Evolutionary conservation across 805 yeast genomes (phyloP), one percentile per base, ranked within the genome.

Genomic region (Ascoidea asiatica): DNA sequence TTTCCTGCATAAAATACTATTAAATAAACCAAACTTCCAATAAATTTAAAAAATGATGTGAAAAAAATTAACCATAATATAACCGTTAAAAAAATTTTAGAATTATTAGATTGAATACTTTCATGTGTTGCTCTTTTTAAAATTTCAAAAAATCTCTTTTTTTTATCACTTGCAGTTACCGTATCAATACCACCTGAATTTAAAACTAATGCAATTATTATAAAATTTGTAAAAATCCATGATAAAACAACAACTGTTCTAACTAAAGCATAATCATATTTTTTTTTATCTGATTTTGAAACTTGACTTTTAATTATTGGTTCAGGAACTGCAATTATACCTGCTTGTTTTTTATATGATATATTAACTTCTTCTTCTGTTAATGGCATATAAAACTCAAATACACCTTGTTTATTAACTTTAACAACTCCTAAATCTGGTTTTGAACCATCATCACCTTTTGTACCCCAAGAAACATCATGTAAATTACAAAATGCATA

Each of bases 401-500:
- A 71, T 48, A 78, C 77, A 52, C 83, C 87, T 45, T 72, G 77
- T 44, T 68, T 73, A 37, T 72, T 70, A 3, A 85, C 72, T 54
- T 81, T 85, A 21, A 95, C 96, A 40, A 81, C 50, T 35, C 51
- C 97, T 54, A 92, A 69, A 74, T 46, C 49, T 2, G 95, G 63
- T 67, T 75, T 57, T 68, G 77, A 57, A 40, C 77, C 72, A 8
- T 76, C 77, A 43, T 80, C 86, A 41, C 95, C 95, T 60, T 89
- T 86, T 4, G 95, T 90, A 59, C 97, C 97, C 97, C 97, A 90
- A 5, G 96, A 84, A 41, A 90, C 79, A 66, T 90, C 98, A 61
- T 90, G 95, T 48, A 90, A 81, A 62, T 90, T 90, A 67, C 97
- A 89, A 60, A 90, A 89, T 2, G 97, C 95, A 63, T 90, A 90